Base-by-base conservation (phyloP, 1,284 basidiomycete species). In the Pseudozyma flocculosa region DNA sequence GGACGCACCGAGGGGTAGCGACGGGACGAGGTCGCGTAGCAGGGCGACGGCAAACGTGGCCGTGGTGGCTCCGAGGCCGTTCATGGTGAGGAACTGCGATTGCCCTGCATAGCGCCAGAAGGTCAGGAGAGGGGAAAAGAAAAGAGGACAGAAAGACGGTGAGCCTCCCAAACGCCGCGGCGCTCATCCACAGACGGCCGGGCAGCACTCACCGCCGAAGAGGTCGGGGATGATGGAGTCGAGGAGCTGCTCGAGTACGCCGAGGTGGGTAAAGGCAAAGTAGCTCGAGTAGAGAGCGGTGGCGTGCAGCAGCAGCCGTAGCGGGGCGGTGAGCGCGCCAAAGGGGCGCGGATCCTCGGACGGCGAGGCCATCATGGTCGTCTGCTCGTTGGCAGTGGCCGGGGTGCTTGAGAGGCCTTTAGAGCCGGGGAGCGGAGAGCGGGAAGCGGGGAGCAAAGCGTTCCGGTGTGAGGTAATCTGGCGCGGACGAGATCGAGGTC, bases 31-130 rank as follows among this genome's bases (percentile, higher is more conserved):
- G 19, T 65, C 58, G 5, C 49, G 39, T 1, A 56, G 13, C 13
- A 57, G n/a, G 3, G 62, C 54, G 21, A 65, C 14, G 8, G 29
- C 36, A 39, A 61, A 47, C 3, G 54, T 50, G 18, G 30, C 17
- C 1, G 46, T 39, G n/a, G 58, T 61, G 5, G 38, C 46, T 3
- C 41, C 23, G 23, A 66, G 32, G 1, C 63, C 63, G 26, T 54
- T 58, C 43, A 66, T 58, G 14, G 63, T 66, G 26, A 66, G 34
- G 40, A 57, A 66, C 29, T 64, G 61, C 40, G 52, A 32, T 24
- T 46, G 46, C 9, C 61, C 60, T 61, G 24, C 21, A 17, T 34
- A 34, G 32, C 10, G 32, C 11, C 10, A 14, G 37, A 17, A 5
- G 37, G 26, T 29, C 26, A 29, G 26, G 26, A 7, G 4, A 17